These are phyloP conservation scores for Penicillium goetzii DNA, from an alignment of 495 filamentous ascomycete genomes.

Conservation along the genomic window DNA sequence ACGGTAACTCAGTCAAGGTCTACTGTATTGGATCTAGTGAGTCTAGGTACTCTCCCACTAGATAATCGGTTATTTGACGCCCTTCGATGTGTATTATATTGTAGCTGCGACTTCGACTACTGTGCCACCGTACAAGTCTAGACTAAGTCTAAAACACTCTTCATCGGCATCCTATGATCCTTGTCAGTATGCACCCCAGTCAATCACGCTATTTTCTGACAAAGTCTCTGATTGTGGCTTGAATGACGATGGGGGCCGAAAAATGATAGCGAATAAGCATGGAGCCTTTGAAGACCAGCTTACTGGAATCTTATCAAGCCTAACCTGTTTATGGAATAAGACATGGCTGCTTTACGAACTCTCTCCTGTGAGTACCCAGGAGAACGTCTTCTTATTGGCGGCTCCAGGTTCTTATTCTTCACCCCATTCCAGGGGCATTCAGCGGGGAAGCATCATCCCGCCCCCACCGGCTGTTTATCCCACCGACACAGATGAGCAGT, in stretches of 20 bases:
- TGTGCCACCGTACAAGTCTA: no score
- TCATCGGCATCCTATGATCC: no score
- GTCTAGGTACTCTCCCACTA: no score
- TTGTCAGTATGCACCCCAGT: background rate
- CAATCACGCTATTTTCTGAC: background rate
- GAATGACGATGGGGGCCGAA: background rate
- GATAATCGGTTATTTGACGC: no score
- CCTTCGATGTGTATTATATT: no score
- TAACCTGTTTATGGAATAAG: background rate
- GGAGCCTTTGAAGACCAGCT: background rate
- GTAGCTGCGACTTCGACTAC: no score
- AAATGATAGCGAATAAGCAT: background rate
- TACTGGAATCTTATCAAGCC: background rate
- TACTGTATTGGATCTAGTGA: no score
- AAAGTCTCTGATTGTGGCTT: background rate
- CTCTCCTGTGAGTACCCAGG: background rate
- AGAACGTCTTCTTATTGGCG: background rate
- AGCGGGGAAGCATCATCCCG: background rate
- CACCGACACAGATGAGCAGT: background rate
- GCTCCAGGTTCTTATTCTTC: background rate
- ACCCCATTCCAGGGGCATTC: background rate
- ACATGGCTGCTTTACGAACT: background rate
- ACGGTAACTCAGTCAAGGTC: no score
- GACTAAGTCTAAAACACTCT: no score
- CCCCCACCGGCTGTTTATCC: background rate